phyloP scores from a whole-genome alignment of 441 rosid genomes.

The Populus hybrid region DNA sequence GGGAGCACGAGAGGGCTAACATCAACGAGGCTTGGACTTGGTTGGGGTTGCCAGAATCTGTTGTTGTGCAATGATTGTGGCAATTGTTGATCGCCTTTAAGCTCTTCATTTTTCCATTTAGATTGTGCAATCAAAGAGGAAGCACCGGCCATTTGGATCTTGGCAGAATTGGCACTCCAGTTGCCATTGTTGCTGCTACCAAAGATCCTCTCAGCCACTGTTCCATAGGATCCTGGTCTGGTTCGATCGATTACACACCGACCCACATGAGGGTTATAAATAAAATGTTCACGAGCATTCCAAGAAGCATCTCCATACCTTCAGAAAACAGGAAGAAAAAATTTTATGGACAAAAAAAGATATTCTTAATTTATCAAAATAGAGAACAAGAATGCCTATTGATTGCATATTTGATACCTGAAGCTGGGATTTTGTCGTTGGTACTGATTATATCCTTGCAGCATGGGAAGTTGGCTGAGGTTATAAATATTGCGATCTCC shows the following conservation, averaged over 20 bases:
- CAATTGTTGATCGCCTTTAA: neutral
- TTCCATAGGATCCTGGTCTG: conserved; percentile 32
- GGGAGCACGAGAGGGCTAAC: neutral
- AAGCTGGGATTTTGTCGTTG: conserved; percentile 41
- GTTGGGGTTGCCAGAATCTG: conserved; percentile 21
- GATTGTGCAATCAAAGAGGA: conserved; percentile 20
- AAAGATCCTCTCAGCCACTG: conserved; percentile 34
- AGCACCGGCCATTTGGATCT: conserved; percentile 15
- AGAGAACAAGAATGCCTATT: neutral
- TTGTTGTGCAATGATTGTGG: conserved; percentile 13
- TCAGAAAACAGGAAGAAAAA: conserved; percentile 8
- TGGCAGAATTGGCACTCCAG: conserved; percentile 18
- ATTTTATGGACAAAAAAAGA: neutral
- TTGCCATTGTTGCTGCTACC: conserved; percentile 25
- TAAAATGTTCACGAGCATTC: conserved; percentile 40
- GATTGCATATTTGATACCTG: conserved; percentile 30
- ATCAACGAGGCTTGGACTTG: conserved; percentile 19
- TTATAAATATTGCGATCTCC: conserved; percentile 67
- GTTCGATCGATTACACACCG: conserved; percentile 38
- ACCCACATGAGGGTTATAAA: conserved; percentile 28
- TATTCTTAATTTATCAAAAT: neutral
- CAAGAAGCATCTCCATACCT: conserved; percentile 56
- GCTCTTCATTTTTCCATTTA: conserved; percentile 29
- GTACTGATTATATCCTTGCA: conserved; percentile 37
- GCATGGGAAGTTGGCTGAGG: conserved; percentile 76